Conservation (phyloP, 176 grass and related monocot genomes). For the Rhynchospora pubera region DNA sequence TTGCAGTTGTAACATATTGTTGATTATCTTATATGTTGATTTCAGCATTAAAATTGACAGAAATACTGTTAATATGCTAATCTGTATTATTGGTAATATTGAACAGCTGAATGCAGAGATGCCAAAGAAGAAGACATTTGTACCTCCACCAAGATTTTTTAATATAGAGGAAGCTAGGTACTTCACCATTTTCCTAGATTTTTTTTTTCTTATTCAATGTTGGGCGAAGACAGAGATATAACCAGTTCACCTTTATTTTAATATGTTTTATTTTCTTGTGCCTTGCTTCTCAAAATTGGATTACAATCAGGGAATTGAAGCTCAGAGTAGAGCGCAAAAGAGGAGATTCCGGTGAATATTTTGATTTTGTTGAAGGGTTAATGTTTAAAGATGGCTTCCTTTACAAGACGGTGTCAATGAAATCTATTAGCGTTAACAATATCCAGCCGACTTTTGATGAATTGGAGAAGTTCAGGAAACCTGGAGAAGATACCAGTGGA, state of each 20-base stretch:
- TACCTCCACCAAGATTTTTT: constrained; percentile 92
- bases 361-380: constrained; percentile 76
- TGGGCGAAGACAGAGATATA: background rate
- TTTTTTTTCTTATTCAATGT: background rate
- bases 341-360: constrained; percentile 74
- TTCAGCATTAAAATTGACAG: background rate
- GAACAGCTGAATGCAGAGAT: constrained; percentile 77
- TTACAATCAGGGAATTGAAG: constrained; percentile 63
- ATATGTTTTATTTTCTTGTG: constrained; percentile 5
- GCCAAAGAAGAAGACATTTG: constrained; percentile 91
- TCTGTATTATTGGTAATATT: constrained; percentile 11
- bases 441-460: constrained; percentile 88
- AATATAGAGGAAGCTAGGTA: constrained; percentile 98
- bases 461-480: constrained; percentile 93
- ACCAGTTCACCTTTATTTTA: constrained; percentile 9
- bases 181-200: background rate
- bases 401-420: constrained; percentile 82
- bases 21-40: background rate
- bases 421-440: constrained; percentile 61
- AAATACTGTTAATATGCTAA: background rate
- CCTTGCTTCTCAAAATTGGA: constrained; percentile 23
- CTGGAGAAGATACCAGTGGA: constrained; percentile 79
- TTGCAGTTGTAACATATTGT: background rate
- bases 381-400: constrained; percentile 98
- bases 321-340: constrained; percentile 69